phyloP scores from a whole-genome alignment of 805 yeast species.

The Ogataea salicorniae region DNA sequence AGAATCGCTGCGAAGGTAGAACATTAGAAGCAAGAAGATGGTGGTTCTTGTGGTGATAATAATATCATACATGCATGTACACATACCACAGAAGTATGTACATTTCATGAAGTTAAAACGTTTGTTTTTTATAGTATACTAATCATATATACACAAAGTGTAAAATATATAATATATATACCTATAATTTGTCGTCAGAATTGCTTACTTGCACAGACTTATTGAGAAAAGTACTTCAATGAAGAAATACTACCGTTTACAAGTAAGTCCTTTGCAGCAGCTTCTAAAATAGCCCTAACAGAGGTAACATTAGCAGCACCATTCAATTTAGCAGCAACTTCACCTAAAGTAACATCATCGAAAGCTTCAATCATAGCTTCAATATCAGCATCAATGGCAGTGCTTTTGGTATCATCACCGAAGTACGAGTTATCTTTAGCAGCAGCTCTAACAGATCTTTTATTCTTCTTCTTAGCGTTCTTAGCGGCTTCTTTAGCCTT shows the following conservation, averaged over 20 bases:
- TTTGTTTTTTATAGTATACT: too few species aligned
- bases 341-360: constrained; percentile 72
- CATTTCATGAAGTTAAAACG: too few species aligned
- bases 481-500: constrained; percentile 93
- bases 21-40: background rate
- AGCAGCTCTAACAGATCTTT: constrained; percentile 57
- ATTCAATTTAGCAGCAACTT: constrained; percentile 64
- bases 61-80: too few species aligned
- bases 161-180: too few species aligned
- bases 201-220: background rate
- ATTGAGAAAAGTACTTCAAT: constrained; percentile 15
- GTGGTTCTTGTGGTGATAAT: too few species aligned
- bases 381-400: constrained; percentile 70
- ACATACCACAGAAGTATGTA: too few species aligned
- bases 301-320: constrained; percentile 48
- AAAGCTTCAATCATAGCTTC: constrained; percentile 73
- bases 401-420: constrained; percentile 67
- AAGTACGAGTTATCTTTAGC: constrained; percentile 83
- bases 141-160: too few species aligned
- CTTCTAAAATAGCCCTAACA: constrained; percentile 57
- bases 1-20: background rate
- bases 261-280: constrained; percentile 47
- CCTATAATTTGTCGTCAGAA: too few species aligned
- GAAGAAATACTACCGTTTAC: constrained; percentile 48
- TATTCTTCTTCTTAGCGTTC: constrained; percentile 90